These are phyloP conservation scores for Starmerella floris DNA, from an alignment of 805 yeast species.

Conservation along the genomic window DNA sequence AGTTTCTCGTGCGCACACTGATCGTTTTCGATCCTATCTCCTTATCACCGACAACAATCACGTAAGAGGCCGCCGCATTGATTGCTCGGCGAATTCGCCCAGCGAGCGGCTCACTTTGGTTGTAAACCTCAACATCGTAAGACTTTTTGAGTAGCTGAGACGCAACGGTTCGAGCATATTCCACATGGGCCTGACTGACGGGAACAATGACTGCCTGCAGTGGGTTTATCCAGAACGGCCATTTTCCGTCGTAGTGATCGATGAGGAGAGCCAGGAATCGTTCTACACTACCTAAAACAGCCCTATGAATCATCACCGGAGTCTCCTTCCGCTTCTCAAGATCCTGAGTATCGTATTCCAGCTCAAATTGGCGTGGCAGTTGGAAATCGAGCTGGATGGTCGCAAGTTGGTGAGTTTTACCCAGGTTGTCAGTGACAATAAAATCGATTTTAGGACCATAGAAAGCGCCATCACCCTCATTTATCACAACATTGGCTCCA, in stretches of 20 bases:
- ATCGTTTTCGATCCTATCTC: slow-evolving; percentile 50
- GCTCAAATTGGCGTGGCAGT: slow-evolving; percentile 69
- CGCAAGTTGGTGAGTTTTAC: slow-evolving; percentile 83
- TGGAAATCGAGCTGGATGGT: slow-evolving; percentile 94
- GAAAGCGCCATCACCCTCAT: slow-evolving; percentile 93
- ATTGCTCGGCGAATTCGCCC: slow-evolving; percentile 69
- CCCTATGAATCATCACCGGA: slow-evolving; percentile 94
- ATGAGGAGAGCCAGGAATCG: slow-evolving; percentile 80
- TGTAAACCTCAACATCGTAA: slow-evolving; percentile 65
- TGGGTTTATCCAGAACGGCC: slow-evolving; percentile 98
- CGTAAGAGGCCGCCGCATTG: slow-evolving; percentile 57
- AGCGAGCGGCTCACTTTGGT: slow-evolving; percentile 65
- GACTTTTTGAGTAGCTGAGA: slow-evolving; percentile 45
- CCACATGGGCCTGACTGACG: slow-evolving; percentile 42
- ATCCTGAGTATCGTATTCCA: slow-evolving; percentile 43
- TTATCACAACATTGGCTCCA: slow-evolving; percentile 47
- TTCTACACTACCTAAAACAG: slow-evolving; percentile 89
- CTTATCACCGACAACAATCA: slow-evolving; percentile 76
- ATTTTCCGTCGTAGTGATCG: slow-evolving; percentile 80
- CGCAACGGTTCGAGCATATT: slow-evolving; percentile 40
- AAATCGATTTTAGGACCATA: slow-evolving; percentile 67
- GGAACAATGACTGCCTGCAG: slow-evolving; percentile 81
- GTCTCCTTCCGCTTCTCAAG: slow-evolving; percentile 32
- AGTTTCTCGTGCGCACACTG: slow-evolving; percentile 47
- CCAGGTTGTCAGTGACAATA: slow-evolving; percentile 61